Base-by-base conservation (phyloP, 2,329 filamentous ascomycete species). In the Talaromyces funiculosus region DNA sequence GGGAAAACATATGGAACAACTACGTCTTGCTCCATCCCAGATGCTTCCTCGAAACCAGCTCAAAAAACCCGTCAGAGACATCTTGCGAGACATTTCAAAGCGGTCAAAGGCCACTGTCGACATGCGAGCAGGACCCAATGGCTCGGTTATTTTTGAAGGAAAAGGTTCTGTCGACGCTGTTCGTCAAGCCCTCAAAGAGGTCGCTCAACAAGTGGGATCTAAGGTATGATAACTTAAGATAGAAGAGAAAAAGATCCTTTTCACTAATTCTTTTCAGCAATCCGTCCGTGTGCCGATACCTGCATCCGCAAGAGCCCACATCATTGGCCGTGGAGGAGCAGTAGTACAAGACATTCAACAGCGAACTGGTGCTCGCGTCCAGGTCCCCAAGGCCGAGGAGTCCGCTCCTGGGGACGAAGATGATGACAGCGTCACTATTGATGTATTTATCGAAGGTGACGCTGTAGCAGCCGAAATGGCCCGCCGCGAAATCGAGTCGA, bases 321-420 rank as follows among this genome's bases (percentile, higher is more conserved):
- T 99, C 75, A 97, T 99, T 72, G 95, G 94, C 67, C 92, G 90
- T 71, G 87, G 89, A 71, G 95, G 95, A 61, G 85, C 90, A 26
- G 93, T 89, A 63, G 95, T 99, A 73, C 93, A 95, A 78, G 84
- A 88, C 51, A 86, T 99, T 57, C 90, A 93, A 77, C 90, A 93
- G 74, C 88, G 89, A 75, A 94, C 92, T 3, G 92, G 93, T 63
- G 93, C 94, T 57, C 87, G 87, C 65, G 92, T 99, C 70, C 90
- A 96, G 72, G 85, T 99, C 62, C 92, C 93, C 63, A 92, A 90
- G 77, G 82, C 83, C 22, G 90, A 95, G 43, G 87, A 90, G 24
- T 79, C 77, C 57, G 78, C 81, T 29, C 75, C 80, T 22, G 84
- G 83, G 43, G 85, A 89, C 18, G 91, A 94, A 49, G 90, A 96